Conservation (phyloP, 352 stramenopile genomes). For the Aphanomyces invadans region DNA sequence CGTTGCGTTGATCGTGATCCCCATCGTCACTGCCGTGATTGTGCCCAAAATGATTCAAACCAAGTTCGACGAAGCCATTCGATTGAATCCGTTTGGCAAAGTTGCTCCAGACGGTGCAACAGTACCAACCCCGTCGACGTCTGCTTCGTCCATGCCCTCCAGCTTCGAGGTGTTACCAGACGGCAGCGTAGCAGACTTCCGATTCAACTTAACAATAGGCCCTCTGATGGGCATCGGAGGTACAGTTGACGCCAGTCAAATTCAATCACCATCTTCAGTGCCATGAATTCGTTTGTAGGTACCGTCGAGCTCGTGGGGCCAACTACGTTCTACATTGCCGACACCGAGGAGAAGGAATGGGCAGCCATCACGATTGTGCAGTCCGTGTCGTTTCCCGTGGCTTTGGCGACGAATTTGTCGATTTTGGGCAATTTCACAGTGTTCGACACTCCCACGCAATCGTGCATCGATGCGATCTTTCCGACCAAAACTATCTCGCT, state of each 20-base stretch:
- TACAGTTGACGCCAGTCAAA: neutral
- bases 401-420: neutral
- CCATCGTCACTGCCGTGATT: slow-evolving; percentile 17
- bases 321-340: slow-evolving; percentile 5
- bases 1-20: slow-evolving; percentile 14
- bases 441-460: slow-evolving; percentile 7
- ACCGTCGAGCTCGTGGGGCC: slow-evolving; percentile 9
- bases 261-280: neutral
- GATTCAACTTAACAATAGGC: slow-evolving; percentile 12
- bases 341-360: slow-evolving; percentile 13
- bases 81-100: neutral
- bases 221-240: slow-evolving; percentile 12
- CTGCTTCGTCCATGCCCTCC: neutral
- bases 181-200: slow-evolving; percentile 12
- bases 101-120: neutral
- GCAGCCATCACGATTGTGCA: slow-evolving; percentile 6
- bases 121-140: neutral
- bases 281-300: neutral
- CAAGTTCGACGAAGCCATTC: slow-evolving; percentile 20
- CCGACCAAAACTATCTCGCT: slow-evolving; percentile 10
- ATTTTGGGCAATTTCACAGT: slow-evolving; percentile 3
- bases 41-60: slow-evolving; percentile 13
- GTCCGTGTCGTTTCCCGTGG: slow-evolving; percentile 10
- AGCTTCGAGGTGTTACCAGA: slow-evolving; percentile 5
- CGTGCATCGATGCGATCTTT: neutral